These are phyloP conservation scores for Chlamydomonas sp. DNA, from an alignment of 139 green algal genomes.

Conservation along the genomic window DNA sequence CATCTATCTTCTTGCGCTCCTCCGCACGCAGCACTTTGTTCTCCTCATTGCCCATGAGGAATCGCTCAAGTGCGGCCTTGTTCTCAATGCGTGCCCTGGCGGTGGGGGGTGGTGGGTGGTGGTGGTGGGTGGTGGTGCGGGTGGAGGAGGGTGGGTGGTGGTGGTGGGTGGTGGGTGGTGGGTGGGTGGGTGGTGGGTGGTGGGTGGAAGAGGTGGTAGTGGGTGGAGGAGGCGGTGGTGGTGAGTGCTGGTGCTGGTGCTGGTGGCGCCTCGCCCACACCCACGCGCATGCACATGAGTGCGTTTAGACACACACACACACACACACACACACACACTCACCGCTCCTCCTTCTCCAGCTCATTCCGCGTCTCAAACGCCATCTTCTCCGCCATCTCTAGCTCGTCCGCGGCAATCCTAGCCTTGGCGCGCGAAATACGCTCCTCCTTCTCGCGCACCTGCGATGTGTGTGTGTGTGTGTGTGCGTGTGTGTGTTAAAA, in stretches of 20 bases:
- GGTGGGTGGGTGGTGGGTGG: background rate
- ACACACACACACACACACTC: background rate
- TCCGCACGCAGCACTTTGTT: too few relatives aligned
- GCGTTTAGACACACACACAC: too few relatives aligned
- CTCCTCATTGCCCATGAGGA: too few relatives aligned
- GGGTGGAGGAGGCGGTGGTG: background rate
- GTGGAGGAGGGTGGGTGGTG: background rate
- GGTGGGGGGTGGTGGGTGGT: background rate
- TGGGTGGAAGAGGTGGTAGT: background rate
- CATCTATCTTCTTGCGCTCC: too few relatives aligned
- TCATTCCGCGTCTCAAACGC: slow-evolving; percentile 10
- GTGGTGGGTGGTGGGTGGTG: background rate
- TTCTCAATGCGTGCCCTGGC: too few relatives aligned
- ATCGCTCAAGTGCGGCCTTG: too few relatives aligned
- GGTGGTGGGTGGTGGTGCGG: background rate
- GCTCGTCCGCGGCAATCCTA: too few relatives aligned
- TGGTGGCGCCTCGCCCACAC: too few relatives aligned
- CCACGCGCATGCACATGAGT: too few relatives aligned
- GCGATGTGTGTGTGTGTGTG: background rate
- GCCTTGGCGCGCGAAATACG: too few relatives aligned
- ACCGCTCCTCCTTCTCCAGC: background rate
- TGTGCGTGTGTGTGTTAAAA: background rate
- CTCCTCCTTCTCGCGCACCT: background rate
- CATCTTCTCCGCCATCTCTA: background rate
- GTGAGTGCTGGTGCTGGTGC: background rate